Evolutionary conservation across 2,329 filamentous ascomycete genomes (phyloP), one percentile per base, ranked within the genome.

Genomic region (Microsporum canis): DNA sequence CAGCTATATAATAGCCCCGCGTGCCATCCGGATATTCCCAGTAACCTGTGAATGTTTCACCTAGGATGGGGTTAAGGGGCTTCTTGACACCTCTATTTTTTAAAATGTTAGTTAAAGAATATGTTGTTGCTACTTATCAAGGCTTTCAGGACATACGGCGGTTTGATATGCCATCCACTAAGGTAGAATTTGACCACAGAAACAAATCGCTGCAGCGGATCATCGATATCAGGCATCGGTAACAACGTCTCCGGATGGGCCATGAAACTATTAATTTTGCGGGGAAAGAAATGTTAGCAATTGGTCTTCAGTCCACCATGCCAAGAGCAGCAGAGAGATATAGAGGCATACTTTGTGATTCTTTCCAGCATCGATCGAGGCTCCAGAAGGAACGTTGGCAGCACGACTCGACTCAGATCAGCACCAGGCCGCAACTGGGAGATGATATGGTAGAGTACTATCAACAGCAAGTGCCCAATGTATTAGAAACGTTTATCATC

Each of bases 161-260:
- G 94, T 75, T 92, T 94, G 72, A 99, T 96, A 74, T 99, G 94
- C 94, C 94, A 99, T 69, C 94, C 94, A 74, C 91, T 96, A 51
- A 99, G 80, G 75, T 99, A 99, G 75, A 99, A 99, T 76, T 95
- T 96, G 71, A 96, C 89, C 57, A 99, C 94, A 12, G 91, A 89
- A 34, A 97, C 85, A 71, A 99, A 99, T 72, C 94, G 85, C 70
- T 92, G 80, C 61, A 90, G 79, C 0, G 94, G 92, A 70, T 99
- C 92, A 58, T 97, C 88, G 68, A 96, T 88, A 55, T 84, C 79
- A 51, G 92, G 84, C 74, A 97, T 94, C 38, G 88, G 87, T 3
- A 99, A 84, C 36, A 99, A 86, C 70, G 91, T 95, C 76, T 99
- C 94, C 45, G 94, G 94, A 72, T 99, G 94, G 69, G 92, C 95